phyloP scores from a whole-genome alignment of 78 protist genomes.

The Anaeramoeba flamelloides region DNA sequence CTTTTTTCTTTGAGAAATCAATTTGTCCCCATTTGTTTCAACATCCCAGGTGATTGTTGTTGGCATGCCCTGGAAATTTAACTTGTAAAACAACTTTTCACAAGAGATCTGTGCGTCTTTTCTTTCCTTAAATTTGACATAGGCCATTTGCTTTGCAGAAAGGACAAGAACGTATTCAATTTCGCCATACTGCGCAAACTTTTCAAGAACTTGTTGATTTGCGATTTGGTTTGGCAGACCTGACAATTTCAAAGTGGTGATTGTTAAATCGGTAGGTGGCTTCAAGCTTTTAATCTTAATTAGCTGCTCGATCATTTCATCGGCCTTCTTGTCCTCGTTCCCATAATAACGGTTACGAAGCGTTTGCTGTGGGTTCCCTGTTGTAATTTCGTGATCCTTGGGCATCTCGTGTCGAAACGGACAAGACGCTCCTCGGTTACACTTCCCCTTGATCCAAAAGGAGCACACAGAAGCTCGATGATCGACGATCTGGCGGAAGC shows the following conservation, averaged over 20 bases:
- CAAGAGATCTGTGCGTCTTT: not conserved
- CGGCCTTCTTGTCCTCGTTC: not conserved
- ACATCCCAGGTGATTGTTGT: too few relatives aligned
- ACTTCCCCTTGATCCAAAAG: not conserved
- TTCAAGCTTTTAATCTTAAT: not conserved
- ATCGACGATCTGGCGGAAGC: not conserved
- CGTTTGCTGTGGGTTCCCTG: not conserved
- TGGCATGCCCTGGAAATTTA: too few relatives aligned
- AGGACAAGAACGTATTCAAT: not conserved
- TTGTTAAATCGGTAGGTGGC: not conserved
- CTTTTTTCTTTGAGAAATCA: too few relatives aligned
- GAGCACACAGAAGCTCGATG: not conserved
- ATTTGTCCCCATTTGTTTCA: too few relatives aligned
- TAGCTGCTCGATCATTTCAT: not conserved
- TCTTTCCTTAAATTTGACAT: not conserved
- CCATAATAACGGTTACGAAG: not conserved
- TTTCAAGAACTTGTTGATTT: not conserved
- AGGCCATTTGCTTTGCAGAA: not conserved
- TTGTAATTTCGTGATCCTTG: not conserved
- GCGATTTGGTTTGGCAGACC: not conserved
- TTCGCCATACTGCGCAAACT: not conserved
- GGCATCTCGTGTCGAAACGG: not conserved
- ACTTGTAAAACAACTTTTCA: too few relatives aligned
- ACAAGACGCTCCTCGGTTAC: not conserved
- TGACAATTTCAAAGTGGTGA: not conserved